These are phyloP conservation scores for Hygrophila difformis DNA, from an alignment of 257 asterid genomes.

Conservation along the genomic window DNA sequence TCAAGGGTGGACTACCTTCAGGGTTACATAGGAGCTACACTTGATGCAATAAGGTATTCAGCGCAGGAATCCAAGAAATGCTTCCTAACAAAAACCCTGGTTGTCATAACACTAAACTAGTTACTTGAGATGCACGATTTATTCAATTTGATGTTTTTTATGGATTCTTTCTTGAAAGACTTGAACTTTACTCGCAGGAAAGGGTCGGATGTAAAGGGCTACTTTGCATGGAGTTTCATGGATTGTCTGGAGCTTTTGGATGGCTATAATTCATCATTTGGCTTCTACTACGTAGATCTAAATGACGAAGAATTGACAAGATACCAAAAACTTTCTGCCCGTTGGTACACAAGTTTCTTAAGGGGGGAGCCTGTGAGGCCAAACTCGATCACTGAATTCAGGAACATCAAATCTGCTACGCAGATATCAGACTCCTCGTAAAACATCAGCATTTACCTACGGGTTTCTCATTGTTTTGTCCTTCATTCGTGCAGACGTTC, in stretches of 20 bases:
- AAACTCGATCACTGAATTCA: constrained; percentile 7
- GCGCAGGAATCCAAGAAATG: background rate
- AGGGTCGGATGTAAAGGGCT: constrained; percentile 48
- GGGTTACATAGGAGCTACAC: constrained; percentile 35
- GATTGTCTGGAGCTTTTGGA: constrained; percentile 47
- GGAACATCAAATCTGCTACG: no score
- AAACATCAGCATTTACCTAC: no score
- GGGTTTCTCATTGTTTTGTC: no score
- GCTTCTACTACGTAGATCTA: constrained; percentile 50
- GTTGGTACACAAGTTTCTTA: constrained; percentile 43
- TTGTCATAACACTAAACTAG: background rate
- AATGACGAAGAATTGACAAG: constrained; percentile 33
- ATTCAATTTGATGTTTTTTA: background rate
- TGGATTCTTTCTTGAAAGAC: background rate
- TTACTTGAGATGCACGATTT: background rate
- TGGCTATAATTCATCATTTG: constrained; percentile 28
- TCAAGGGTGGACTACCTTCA: constrained; percentile 34
- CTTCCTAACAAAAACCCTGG: background rate
- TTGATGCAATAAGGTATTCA: constrained; percentile 43
- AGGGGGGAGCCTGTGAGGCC: constrained; percentile 18
- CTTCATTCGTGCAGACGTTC: no score
- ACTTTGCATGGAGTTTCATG: constrained; percentile 49
- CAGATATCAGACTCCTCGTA: no score
- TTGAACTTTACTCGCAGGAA: constrained; percentile 22
- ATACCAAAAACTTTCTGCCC: constrained; percentile 39